A percentile compares a stretch with the other conserved stretches of the same genome.
These are phyloP conservation scores for Ceratobasidium sp. DNA, from an alignment of 1,284 basidiomycete genomes.

Conservation along the genomic window DNA sequence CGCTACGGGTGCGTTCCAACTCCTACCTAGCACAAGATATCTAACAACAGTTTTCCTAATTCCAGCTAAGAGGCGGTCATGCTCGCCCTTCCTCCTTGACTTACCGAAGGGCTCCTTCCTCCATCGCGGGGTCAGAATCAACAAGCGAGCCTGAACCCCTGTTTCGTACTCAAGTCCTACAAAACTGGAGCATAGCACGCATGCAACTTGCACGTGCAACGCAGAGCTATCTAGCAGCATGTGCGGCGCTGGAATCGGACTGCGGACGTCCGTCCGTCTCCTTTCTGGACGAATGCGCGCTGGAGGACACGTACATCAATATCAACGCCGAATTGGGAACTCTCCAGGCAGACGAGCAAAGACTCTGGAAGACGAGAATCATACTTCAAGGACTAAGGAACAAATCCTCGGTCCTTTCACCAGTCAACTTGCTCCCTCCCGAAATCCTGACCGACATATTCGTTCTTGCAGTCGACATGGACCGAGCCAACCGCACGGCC, in stretches of 20 bases:
- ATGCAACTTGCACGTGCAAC: constrained; percentile 8
- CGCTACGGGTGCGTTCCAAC: neutral
- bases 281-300: constrained; percentile 13
- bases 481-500: constrained; percentile 1
- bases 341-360: constrained; percentile 6
- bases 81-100: neutral
- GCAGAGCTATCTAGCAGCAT: neutral
- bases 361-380: constrained; percentile 15
- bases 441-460: constrained; percentile 27
- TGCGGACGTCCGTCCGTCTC: constrained; percentile 10
- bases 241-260: constrained; percentile 17
- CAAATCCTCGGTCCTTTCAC: constrained; percentile 9
- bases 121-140: neutral
- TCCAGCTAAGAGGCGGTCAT: neutral
- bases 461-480: constrained; percentile 18
- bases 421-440: constrained; percentile 22
- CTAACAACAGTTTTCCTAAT: neutral
- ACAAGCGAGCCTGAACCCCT: neutral
- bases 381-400: constrained; percentile 20
- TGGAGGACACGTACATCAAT: constrained; percentile 16
- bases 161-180: constrained; percentile 5
- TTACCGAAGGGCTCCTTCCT: neutral
- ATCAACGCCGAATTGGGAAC: constrained; percentile 15
- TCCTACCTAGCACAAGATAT: no score
- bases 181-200: constrained; percentile 19